These are phyloP conservation scores for Kazachstania viticola DNA, from an alignment of 805 yeast genomes.

Conservation along the genomic window DNA sequence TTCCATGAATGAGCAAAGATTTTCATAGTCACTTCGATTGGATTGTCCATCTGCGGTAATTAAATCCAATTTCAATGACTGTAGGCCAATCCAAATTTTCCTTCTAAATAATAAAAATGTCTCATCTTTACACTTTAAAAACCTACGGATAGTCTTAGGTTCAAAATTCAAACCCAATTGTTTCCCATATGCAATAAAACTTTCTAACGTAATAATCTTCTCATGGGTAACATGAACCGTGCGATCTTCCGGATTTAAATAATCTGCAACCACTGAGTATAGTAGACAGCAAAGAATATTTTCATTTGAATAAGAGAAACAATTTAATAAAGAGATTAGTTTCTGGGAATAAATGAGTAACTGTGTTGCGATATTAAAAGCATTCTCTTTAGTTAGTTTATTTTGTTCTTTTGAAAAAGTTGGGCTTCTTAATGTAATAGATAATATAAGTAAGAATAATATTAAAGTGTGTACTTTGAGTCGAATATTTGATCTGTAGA, in stretches of 20 bases:
- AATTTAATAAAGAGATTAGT: slow-evolving; percentile 7
- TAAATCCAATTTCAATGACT: slow-evolving; percentile 7
- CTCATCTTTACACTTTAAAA: slow-evolving; percentile 1
- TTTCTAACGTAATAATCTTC: slow-evolving; percentile 5
- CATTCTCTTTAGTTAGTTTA: neutral
- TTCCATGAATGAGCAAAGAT: slow-evolving; percentile 5
- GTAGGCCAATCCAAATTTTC: slow-evolving; percentile 14
- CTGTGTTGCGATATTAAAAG: slow-evolving; percentile 5
- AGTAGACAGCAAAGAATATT: slow-evolving; percentile 6
- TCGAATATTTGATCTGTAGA: slow-evolving; percentile 2
- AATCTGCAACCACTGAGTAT: slow-evolving; percentile 6
- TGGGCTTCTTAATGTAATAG: slow-evolving; percentile 3
- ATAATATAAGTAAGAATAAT: slow-evolving; percentile 4
- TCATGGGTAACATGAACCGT: slow-evolving; percentile 4
- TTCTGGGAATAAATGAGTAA: slow-evolving; percentile 5
- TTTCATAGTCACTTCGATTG: slow-evolving; percentile 2
- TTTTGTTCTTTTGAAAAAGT: neutral
- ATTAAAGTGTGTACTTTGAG: slow-evolving; percentile 5
- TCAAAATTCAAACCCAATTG: slow-evolving; percentile 10
- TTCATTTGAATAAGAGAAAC: slow-evolving; percentile 10
- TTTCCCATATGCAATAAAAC: slow-evolving; percentile 3
- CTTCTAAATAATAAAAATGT: slow-evolving; percentile 3
- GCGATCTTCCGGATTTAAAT: slow-evolving; percentile 8
- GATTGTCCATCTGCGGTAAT: slow-evolving; percentile 5
- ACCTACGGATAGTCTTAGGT: slow-evolving; percentile 6